Conservation (phyloP, 768 basidiomycete species). For the Pulveroboletus sp. region DNA sequence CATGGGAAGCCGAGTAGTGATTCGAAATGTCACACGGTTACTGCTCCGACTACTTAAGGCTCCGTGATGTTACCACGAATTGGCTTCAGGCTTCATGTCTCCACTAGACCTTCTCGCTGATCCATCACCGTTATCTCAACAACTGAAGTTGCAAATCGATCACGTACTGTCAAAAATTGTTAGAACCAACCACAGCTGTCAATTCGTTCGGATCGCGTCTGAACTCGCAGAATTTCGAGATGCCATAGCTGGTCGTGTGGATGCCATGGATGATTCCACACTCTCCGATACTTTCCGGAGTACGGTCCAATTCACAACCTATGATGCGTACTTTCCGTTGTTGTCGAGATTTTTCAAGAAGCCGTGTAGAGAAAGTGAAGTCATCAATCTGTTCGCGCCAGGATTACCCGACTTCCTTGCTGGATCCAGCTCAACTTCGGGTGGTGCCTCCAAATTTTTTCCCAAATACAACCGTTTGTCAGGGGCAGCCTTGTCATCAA, state of each 20-base stretch:
- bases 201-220: neutral
- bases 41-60: too few relatives aligned
- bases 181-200: neutral
- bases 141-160: neutral
- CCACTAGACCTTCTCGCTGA: neutral
- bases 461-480: constrained; percentile 4
- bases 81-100: neutral
- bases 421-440: constrained; percentile 19
- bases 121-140: neutral
- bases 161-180: neutral
- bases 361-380: neutral
- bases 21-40: too few relatives aligned
- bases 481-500: neutral
- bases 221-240: neutral
- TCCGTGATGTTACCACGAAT: too few relatives aligned
- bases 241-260: too few relatives aligned
- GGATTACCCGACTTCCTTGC: constrained; percentile 19
- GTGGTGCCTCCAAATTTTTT: constrained; percentile 12
- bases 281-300: constrained; percentile 8
- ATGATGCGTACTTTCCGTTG: constrained; percentile 15
- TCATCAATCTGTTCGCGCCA: constrained; percentile 13
- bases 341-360: constrained; percentile 5
- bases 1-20: too few relatives aligned
- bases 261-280: neutral
- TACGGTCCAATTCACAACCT: constrained; percentile 13